Evolutionary conservation across 495 filamentous ascomycete genomes (phyloP), one percentile per base, ranked within the genome.

Genomic region (Xylaria intraflava): DNA sequence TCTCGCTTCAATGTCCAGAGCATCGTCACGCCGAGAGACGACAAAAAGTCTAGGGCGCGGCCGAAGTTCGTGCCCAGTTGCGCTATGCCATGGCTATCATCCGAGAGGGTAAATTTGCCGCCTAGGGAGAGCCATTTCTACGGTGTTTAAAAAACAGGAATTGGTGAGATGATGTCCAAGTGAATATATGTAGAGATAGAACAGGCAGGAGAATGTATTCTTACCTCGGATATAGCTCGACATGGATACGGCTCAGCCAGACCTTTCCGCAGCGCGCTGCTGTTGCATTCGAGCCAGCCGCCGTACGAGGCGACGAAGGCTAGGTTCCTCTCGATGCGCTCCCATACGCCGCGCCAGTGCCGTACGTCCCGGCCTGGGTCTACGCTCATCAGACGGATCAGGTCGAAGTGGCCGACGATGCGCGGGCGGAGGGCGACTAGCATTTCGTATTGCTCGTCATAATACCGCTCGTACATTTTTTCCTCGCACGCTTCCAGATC

Each of bases 341-440:
- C 65, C 92, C 91, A 95, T 3, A 96, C 88, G 0, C 69, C 72
- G 6, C 69, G 70, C 62, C 56, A 62, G 31, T 53, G 51, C 51
- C 56, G 72, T 45, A 91, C 73, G 49, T 78, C 78, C 39, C 75
- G 64, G 54, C 82, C 76, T 5, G 83, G 82, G 24, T 86, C 75
- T 57, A 83, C 78, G 58, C 85, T 88, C 64, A 88, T 79, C 57
- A 98, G 69, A 33, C 92, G 72, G 52, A 97, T 88, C 29, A 98
- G 72, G 72, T 98, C 93, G 68, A 96, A 94, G 69, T 98, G 93
- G 10, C 90, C 93, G 16, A 98, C 84, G 14, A 97, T 80, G 9
- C 81, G 79, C 33, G 94, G 94, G 64, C 75, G 75, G 53, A 94
- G 61, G n/a, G 76, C 72, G 39, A 64, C 60, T 33, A 98, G 72